Evolutionary conservation across 768 basidiomycete genomes (phyloP).

Genomic region (Tricholoma sp.): DNA sequence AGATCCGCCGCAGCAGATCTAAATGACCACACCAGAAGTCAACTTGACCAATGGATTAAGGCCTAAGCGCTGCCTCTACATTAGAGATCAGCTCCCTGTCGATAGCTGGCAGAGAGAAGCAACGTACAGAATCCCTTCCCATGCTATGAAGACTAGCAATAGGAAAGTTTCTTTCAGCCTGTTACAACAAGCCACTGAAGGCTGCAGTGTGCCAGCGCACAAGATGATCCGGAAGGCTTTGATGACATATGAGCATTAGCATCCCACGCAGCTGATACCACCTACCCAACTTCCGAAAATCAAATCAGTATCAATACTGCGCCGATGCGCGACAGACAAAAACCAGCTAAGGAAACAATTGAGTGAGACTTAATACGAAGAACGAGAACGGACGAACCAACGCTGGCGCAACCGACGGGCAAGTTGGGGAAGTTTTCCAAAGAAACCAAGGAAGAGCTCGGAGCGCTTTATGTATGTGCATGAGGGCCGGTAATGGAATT

Average conservation of each 20-base stretch:
- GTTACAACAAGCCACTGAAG: not conserved
- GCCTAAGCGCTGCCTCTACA: not conserved
- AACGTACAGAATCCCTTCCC: not conserved
- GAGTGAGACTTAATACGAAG: not conserved
- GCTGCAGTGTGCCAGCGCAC: not conserved
- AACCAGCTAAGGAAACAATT: not conserved
- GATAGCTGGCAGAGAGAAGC: not conserved
- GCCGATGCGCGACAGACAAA: not conserved
- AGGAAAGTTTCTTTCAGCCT: not conserved
- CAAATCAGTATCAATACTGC: not conserved
- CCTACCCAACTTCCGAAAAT: not conserved
- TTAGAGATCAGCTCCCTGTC: not conserved
- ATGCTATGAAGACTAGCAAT: not conserved
- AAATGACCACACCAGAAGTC: not conserved
- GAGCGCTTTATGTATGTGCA: not conserved
- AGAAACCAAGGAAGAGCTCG: not conserved
- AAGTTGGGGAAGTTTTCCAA: constrained; percentile 1
- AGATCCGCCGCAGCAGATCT: not conserved
- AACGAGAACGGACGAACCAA: not conserved
- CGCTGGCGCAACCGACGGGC: not conserved
- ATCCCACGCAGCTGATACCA: not conserved
- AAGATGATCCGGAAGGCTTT: not conserved
- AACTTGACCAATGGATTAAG: not conserved
- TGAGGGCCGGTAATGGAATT: not conserved
- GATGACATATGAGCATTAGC: not conserved